phyloP scores from a whole-genome alignment of 768 basidiomycete species.

The Tricholoma matsutake region DNA sequence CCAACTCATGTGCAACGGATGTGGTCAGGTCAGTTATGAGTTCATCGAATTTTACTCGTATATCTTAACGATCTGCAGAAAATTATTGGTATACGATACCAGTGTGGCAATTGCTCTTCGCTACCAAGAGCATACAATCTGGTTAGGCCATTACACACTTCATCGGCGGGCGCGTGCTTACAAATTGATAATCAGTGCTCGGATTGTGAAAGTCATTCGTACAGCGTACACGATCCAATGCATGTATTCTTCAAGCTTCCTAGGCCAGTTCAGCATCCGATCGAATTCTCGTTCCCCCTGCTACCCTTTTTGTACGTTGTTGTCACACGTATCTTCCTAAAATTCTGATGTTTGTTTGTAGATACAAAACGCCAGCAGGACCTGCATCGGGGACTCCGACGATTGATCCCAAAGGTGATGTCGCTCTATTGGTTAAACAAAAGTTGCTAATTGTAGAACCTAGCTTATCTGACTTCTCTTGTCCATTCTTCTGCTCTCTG shows the following conservation, averaged over 20 bases:
- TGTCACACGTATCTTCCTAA: not conserved
- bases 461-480: slow-evolving; percentile 63
- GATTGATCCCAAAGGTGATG: slow-evolving; percentile 56
- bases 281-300: slow-evolving; percentile 53
- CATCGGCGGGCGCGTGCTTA: not conserved
- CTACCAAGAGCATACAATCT: slow-evolving; percentile 67
- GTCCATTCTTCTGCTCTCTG: slow-evolving; percentile 71
- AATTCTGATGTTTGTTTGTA: slow-evolving; percentile 25
- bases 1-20: slow-evolving; percentile 57
- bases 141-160: slow-evolving; percentile 40
- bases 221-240: slow-evolving; percentile 75
- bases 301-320: slow-evolving; percentile 63
- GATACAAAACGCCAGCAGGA: slow-evolving; percentile 65
- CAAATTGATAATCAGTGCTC: slow-evolving; percentile 55
- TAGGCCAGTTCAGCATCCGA: slow-evolving; percentile 63
- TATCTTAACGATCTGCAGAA: slow-evolving; percentile 36
- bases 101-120: slow-evolving; percentile 89
- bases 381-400: slow-evolving; percentile 40
- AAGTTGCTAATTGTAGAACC: not conserved
- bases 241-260: slow-evolving; percentile 89
- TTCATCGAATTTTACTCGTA: not conserved
- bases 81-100: slow-evolving; percentile 79
- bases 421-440: not conserved
- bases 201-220: slow-evolving; percentile 75
- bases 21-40: slow-evolving; percentile 45